Percentiles rank a stretch among this genome's conserved stretches.
These are phyloP conservation scores for Heritiera fomes DNA, from an alignment of 345 rosid species.

Conservation along the genomic window DNA sequence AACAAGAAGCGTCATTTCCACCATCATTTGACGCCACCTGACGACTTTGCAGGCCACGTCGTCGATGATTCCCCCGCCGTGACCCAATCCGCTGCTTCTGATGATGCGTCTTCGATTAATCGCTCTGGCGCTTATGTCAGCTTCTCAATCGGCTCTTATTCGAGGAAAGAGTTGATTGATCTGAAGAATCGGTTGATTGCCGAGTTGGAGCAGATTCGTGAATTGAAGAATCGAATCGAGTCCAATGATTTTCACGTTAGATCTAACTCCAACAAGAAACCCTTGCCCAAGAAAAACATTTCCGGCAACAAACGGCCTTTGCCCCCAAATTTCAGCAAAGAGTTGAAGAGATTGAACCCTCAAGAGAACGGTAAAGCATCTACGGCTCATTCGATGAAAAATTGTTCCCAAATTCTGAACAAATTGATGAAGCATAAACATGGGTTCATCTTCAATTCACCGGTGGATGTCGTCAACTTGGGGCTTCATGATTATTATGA, in stretches of 20 bases:
- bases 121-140: conserved; percentile 31
- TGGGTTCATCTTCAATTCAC: conserved; percentile 54
- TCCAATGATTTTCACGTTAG: conserved; percentile 43
- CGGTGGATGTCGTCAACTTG: conserved; percentile 61
- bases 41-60: conserved; percentile 26
- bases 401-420: conserved; percentile 55
- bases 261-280: conserved; percentile 43
- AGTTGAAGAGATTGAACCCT: conserved; percentile 33
- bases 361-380: conserved; percentile 35
- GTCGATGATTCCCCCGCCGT: conserved; percentile 40
- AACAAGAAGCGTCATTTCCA: conserved; percentile 46
- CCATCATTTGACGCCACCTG: conserved; percentile 22
- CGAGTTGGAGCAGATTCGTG: conserved; percentile 77
- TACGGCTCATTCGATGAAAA: conserved; percentile 38
- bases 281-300: conserved; percentile 32
- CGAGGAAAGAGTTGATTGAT: conserved; percentile 56
- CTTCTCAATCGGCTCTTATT: conserved; percentile 33
- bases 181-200: conserved; percentile 51
- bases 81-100: conserved; percentile 57
- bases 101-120: conserved; percentile 55
- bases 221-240: conserved; percentile 53
- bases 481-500: conserved; percentile 63
- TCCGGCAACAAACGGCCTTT: conserved; percentile 52
- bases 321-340: conserved; percentile 28
- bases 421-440: conserved; percentile 73